Conservation (phyloP, 148 eudicot species). For the Spergularia marina region DNA sequence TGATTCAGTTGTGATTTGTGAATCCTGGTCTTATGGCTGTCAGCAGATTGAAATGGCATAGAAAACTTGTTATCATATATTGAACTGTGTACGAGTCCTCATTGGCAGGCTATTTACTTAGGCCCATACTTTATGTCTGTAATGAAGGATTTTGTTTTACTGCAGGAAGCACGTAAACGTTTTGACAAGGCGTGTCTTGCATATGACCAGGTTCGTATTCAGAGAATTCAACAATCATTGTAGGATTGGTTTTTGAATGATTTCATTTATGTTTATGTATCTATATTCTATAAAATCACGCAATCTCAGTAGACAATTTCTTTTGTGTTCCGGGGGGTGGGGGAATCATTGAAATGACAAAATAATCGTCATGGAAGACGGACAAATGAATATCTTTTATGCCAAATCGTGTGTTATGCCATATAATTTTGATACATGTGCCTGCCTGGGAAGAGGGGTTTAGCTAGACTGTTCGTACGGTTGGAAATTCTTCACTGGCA, state of each 20-base stretch:
- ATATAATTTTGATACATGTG: no score
- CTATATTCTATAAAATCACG: neutral
- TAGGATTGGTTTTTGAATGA: neutral
- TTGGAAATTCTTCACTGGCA: no score
- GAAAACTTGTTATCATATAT: neutral
- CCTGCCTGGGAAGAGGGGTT: no score
- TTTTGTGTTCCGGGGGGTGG: neutral
- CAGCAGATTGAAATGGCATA: neutral
- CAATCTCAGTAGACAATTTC: neutral
- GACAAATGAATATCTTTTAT: neutral
- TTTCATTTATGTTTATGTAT: neutral
- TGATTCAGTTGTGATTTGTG: neutral
- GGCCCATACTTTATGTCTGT: slow-evolving; percentile 13
- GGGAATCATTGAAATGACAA: neutral
- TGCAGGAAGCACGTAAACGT: slow-evolving; percentile 96
- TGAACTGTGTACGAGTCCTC: neutral
- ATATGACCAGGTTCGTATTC: slow-evolving; percentile 80
- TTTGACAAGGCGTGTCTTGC: slow-evolving; percentile 93
- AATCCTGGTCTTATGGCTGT: neutral
- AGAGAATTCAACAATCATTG: neutral
- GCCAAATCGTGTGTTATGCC: neutral
- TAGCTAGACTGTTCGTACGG: no score
- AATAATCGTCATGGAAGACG: neutral
- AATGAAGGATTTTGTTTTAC: slow-evolving; percentile 19
- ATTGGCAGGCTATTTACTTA: neutral